Base-by-base conservation (phyloP, 805 yeast genomes). In the Phaffomyces opuntiae region DNA sequence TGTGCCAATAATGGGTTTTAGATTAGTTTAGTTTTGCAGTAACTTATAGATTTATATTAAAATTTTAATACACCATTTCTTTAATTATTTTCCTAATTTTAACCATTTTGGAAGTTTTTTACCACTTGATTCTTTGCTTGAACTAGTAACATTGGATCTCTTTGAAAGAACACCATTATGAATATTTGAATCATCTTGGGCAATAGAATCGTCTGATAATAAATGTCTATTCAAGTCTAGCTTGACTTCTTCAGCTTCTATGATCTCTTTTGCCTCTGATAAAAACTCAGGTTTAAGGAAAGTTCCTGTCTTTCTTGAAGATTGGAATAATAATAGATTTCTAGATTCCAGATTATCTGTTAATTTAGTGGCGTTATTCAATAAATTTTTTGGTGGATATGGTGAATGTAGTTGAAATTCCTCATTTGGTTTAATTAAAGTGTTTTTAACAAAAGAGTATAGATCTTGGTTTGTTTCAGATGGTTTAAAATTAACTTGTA, bases 401-500 rank as follows among this genome's bases (percentile, higher is more conserved):
- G 80, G 70, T 31, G 69, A 57, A n/a, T 57, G 62, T 29, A 81
- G 58, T 17, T 64, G 56, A 52, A 76, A 78, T 2, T 53, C 52
- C 5, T 54, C 56, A 1, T 46, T 42, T 5, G 63, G 62, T 25
- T 64, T 54, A 3, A 59, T 46, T 8, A 75, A 41, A 46, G 61
- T 49, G 45, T 64, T 40, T 38, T 52, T 34, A 46, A 67, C 61
- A 33, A 55, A 49, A 0, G 51, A 46, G 46, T 70, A 69, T 7
- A 70, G 49, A 9, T 53, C 55, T 0, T 38, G 16, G 40, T 65
- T 55, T 0, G 75, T 70, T 41, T 78, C 78, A 1, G 54, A 53
- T 7, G 78, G 69, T 11, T 57, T 55, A 51, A 82, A 74, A n/a
- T 64, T 68, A 16, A 77, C 65, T 51, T 81, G 80, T 1, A 81